Conservation (phyloP, 2,329 filamentous ascomycete genomes). For the Nemania sp. region DNA sequence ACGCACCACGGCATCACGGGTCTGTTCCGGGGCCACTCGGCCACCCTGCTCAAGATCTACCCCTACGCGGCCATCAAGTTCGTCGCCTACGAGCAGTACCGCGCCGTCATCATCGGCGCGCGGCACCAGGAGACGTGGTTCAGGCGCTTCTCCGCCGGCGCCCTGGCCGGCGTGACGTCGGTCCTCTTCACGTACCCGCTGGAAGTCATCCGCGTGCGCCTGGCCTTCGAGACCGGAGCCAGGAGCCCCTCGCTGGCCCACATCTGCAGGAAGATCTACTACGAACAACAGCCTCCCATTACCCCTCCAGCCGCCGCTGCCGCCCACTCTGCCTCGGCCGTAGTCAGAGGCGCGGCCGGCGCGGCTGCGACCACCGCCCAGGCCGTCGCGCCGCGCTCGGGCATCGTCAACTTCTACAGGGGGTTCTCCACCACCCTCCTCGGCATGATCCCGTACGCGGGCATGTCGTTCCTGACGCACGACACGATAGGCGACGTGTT, state of each 20-base stretch:
- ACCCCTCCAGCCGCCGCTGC: conserved; percentile 43
- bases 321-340: conserved; percentile 35
- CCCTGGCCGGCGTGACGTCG: conserved; percentile 80
- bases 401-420: conserved; percentile 89
- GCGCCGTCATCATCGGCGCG: conserved; percentile 74
- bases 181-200: conserved; percentile 97
- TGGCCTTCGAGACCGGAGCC: conserved; percentile 92
- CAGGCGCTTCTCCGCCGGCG: conserved; percentile 74
- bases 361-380: conserved; percentile 53
- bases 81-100: conserved; percentile 94
- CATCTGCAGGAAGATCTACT: conserved; percentile 86
- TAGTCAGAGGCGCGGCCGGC: conserved; percentile 45
- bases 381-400: conserved; percentile 63
- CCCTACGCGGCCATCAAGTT: conserved; percentile 99
- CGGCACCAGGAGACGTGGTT: conserved; percentile 75
- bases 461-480: conserved; percentile 93
- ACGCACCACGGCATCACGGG: conserved; percentile 72
- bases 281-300: conserved; percentile 63
- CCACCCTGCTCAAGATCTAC: conserved; percentile 91
- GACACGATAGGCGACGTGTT: conserved; percentile 87
- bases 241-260: conserved; percentile 70
- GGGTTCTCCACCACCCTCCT: conserved; percentile 89
- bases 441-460: conserved; percentile 96
- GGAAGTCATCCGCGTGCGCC: conserved; percentile 87
- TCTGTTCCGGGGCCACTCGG: conserved; percentile 91